Percentiles rank a stretch among this genome's conserved stretches.
These are phyloP conservation scores for Phytophthora sp. DNA, from an alignment of 352 stramenopile genomes.

Conservation along the genomic window DNA sequence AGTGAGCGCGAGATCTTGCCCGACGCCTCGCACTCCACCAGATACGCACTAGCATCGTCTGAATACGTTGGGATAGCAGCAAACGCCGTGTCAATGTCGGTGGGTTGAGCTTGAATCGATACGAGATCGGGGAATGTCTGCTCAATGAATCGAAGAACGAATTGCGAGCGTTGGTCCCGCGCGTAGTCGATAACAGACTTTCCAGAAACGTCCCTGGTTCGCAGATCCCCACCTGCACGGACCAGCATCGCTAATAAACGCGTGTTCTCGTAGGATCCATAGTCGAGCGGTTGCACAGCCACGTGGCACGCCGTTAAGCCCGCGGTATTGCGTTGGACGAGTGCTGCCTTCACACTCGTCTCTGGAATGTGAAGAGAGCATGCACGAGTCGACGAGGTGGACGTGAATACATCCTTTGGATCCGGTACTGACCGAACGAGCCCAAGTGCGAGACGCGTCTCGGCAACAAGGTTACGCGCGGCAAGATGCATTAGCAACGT, in stretches of 20 bases:
- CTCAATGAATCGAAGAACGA: constrained; percentile 62
- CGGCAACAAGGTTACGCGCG: constrained; percentile 50
- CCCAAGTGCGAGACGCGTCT: constrained; percentile 55
- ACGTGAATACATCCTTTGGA: constrained; percentile 39
- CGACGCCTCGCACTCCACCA: constrained; percentile 53
- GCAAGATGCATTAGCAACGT: constrained; percentile 70
- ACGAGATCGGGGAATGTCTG: constrained; percentile 41
- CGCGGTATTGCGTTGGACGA: constrained; percentile 46
- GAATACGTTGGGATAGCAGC: constrained; percentile 44
- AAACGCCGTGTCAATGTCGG: constrained; percentile 39
- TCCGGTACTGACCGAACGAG: constrained; percentile 52
- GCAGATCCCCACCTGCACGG: constrained; percentile 43
- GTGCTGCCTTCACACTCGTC: constrained; percentile 46
- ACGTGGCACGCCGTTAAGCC: constrained; percentile 65
- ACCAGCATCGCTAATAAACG: constrained; percentile 57
- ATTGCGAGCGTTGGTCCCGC: constrained; percentile 52
- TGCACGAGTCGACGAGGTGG: constrained; percentile 33
- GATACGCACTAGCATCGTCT: constrained; percentile 55
- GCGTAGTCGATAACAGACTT: constrained; percentile 64
- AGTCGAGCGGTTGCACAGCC: constrained; percentile 60
- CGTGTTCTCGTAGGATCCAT: constrained; percentile 74
- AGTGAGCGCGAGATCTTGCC: constrained; percentile 63
- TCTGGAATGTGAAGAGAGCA: constrained; percentile 55
- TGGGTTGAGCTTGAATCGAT: not conserved
- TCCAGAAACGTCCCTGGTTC: constrained; percentile 44